Conservation (phyloP, 2,329 filamentous ascomycete species). For the Fusarium sp. region DNA sequence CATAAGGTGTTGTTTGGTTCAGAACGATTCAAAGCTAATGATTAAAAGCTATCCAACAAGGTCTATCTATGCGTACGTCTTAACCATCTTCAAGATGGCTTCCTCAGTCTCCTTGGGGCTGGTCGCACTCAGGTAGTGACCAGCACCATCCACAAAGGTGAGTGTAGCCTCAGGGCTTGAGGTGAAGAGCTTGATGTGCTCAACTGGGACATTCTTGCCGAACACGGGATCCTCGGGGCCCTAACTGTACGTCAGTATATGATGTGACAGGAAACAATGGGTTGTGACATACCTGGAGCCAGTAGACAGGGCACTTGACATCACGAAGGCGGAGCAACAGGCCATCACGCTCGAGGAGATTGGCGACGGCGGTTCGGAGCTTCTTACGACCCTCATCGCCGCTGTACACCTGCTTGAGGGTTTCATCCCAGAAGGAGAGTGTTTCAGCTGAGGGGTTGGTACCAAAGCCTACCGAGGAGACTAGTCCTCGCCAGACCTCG, state of each 20-base stretch:
- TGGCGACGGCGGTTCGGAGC: constrained; percentile 57
- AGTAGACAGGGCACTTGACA: constrained; percentile 62
- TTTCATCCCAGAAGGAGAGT: constrained; percentile 57
- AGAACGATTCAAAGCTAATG: not conserved
- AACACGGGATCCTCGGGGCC: constrained; percentile 59
- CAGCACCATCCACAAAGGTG: constrained; percentile 55
- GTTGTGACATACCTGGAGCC: constrained; percentile 57
- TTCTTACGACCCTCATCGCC: constrained; percentile 63
- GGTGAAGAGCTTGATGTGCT: constrained; percentile 64
- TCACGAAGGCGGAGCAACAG: constrained; percentile 57
- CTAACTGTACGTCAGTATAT: constrained; percentile 42
- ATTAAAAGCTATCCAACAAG: not conserved
- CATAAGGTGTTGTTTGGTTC: not conserved
- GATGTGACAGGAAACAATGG: not conserved
- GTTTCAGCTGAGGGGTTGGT: constrained; percentile 50
- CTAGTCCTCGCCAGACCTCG: constrained; percentile 57
- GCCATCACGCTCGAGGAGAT: constrained; percentile 59
- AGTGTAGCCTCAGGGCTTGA: constrained; percentile 56
- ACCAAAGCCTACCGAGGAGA: constrained; percentile 59
- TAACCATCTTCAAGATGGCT: constrained; percentile 56
- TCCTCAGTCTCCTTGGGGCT: constrained; percentile 58
- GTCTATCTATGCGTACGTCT: constrained; percentile 49
- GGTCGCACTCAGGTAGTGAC: constrained; percentile 62
- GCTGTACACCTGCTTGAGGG: constrained; percentile 57
- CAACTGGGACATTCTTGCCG: constrained; percentile 50